Evolutionary conservation across 345 rosid species (phyloP), one percentile per base, ranked within the genome.

Genomic region (Murraya paniculata): DNA sequence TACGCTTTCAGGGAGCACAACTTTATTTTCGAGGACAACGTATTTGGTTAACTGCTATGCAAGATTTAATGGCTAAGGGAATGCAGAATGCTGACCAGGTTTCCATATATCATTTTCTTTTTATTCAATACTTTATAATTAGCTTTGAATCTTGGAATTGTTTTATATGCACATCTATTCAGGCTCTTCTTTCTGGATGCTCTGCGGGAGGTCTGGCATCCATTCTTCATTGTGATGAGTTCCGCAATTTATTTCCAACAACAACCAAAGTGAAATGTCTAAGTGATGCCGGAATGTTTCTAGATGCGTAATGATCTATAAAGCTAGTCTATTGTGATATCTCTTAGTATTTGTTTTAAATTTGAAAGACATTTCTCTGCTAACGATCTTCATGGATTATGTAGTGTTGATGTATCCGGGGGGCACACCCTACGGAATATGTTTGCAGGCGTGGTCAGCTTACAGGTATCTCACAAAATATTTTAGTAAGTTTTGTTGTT

Each of bases 171-270:
- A 31, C 7, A 25, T 50, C 67, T 66, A 16, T 79, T 21, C 86
- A 95, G 97, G 98, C 94, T 82, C 88, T 95, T 81, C 95, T 93
- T 69, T 93, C 99, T n/a, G 98, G 99, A 81, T 95, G 98, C 83
- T 95, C 99, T 59, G 97, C 98, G 8, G 98, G 97, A 62, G 96
- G 96, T 55, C 86, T 95, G 68, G 97, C 98, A 77, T 85, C 99
- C 6, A 92, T 93, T 48, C 69, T 93, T 31, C 98, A 95, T 28
- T 91, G 97, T n/a, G 98, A 95, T 61, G 89, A 87, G 87, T 93
- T 93, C 25, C 84, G 84, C 39, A 78, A 66, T 66, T 81, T 93
- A 31, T 86, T 94, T 72, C 93, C 94, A 2, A n/a, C 57, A 61
- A 82, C 78, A 24, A 88, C 91, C 9, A 92, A 88, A 91, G 98